These are phyloP conservation scores for Pachysandra terminalis DNA, from an alignment of 164 flowering plant species.

Conservation along the genomic window DNA sequence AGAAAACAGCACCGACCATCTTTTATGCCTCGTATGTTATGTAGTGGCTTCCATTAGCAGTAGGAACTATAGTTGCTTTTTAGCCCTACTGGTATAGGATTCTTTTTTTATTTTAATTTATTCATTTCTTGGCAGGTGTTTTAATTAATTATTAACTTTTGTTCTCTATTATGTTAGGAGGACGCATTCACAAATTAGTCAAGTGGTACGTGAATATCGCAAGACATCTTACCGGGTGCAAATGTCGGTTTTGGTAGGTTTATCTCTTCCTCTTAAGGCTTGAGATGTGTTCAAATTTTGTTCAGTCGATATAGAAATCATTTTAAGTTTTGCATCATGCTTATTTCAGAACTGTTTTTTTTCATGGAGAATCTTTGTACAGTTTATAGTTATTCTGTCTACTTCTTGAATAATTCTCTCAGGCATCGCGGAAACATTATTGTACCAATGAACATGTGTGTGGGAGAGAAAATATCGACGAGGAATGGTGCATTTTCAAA, in stretches of 20 bases:
- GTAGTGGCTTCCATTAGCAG: background rate
- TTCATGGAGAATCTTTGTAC: background rate
- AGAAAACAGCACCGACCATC: constrained; percentile 48
- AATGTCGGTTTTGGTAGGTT: constrained; percentile 87
- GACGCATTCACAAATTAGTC: constrained; percentile 91
- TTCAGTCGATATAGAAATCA: no score
- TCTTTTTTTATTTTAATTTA: background rate
- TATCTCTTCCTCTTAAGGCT: constrained; percentile 2
- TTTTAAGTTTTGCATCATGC: no score
- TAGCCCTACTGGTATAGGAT: background rate
- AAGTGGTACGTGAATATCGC: constrained; percentile 77
- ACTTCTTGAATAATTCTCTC: constrained; percentile 10
- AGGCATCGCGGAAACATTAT: constrained; percentile 90
- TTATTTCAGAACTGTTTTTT: background rate
- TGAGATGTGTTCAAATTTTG: background rate
- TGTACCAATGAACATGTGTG: constrained; percentile 65
- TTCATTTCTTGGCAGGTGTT: background rate
- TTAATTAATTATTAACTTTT: constrained; percentile 4
- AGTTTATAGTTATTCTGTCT: background rate
- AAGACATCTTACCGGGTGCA: constrained; percentile 88
- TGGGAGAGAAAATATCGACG: constrained; percentile 67
- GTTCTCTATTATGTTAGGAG: constrained; percentile 46
- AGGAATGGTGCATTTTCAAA: constrained; percentile 65
- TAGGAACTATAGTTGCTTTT: background rate
- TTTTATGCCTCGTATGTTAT: constrained; percentile 79